phyloP scores from a whole-genome alignment of 805 yeast species.

The Phaffomyces opuntiae region DNA sequence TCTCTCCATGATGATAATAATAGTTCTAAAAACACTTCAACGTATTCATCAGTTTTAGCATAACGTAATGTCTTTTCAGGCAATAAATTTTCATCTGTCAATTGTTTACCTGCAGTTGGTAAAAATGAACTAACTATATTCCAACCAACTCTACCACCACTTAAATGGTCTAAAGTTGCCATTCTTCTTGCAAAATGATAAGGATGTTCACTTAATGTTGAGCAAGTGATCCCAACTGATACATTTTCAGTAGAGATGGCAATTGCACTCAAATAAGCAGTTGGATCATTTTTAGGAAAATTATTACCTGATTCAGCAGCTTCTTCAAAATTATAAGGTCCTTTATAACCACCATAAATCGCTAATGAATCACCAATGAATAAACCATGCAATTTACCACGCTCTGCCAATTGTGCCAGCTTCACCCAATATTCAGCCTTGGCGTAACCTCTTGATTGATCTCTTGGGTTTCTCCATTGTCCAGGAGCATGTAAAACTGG shows the following conservation, averaged over 20 bases:
- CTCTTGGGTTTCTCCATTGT: conserved; percentile 20
- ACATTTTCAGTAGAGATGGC: conserved; percentile 35
- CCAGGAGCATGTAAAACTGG: conserved; percentile 20
- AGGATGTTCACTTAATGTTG: conserved; percentile 39
- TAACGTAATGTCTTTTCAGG: conserved; percentile 38
- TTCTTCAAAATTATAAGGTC: conserved; percentile 27
- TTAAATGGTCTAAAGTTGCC: conserved; percentile 39
- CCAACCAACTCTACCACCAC: conserved; percentile 43
- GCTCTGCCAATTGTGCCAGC: conserved; percentile 31
- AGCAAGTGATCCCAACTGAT: conserved; percentile 36
- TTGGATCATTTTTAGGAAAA: conserved; percentile 30
- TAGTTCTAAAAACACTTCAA: conserved; percentile 34
- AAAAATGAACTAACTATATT: conserved; percentile 37
- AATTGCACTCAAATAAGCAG: conserved; percentile 30
- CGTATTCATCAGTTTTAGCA: conserved; percentile 35
- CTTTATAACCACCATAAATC: conserved; percentile 32
- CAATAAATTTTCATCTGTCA: conserved; percentile 29
- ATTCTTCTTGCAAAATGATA: conserved; percentile 37
- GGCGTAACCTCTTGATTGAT: conserved; percentile 13
- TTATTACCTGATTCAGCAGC: conserved; percentile 25
- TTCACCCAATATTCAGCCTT: conserved; percentile 32
- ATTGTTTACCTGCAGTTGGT: conserved; percentile 37
- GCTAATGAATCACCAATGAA: conserved; percentile 35
- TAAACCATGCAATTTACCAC: conserved; percentile 30
- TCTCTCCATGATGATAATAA: conserved; percentile 39